These are phyloP conservation scores for Saccharomyces pastorianus DNA, from an alignment of 1,139 yeast genomes.

Conservation along the genomic window DNA sequence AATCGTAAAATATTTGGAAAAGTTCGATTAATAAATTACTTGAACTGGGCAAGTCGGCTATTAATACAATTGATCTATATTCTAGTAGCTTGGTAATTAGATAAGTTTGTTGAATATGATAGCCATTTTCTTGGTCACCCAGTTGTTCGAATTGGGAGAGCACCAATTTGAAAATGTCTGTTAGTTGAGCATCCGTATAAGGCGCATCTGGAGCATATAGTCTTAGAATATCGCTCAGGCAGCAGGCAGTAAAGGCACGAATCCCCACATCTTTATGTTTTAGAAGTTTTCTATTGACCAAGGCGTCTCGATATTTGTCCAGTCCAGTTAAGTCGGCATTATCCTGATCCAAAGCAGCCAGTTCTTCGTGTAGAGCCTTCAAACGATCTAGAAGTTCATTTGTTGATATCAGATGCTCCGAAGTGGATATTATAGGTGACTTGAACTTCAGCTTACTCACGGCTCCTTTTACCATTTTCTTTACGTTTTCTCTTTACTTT, in stretches of 20 bases:
- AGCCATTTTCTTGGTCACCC: conserved; percentile 53
- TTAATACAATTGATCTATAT: conserved; percentile 67
- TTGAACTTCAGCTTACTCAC: conserved; percentile 34
- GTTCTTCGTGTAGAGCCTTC: conserved; percentile 47
- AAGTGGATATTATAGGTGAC: conserved; percentile 46
- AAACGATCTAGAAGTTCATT: conserved; percentile 47
- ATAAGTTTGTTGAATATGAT: conserved; percentile 58
- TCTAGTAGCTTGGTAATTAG: conserved; percentile 65
- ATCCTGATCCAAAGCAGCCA: conserved; percentile 56
- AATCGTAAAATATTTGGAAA: conserved; percentile 57
- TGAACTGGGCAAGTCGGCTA: conserved; percentile 67
- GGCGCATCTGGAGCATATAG: conserved; percentile 91
- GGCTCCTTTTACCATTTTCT: background rate
- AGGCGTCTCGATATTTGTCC: conserved; percentile 41
- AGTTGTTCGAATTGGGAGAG: conserved; percentile 54
- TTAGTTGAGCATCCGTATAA: conserved; percentile 54
- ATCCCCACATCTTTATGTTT: conserved; percentile 61
- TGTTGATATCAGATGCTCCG: conserved; percentile 47
- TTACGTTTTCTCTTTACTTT: too few relatives aligned
- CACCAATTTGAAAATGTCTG: conserved; percentile 55
- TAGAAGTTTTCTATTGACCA: conserved; percentile 52
- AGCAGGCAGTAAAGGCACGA: conserved; percentile 63
- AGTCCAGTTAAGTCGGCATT: conserved; percentile 41
- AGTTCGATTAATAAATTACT: conserved; percentile 46
- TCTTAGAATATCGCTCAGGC: conserved; percentile 67